Conservation (phyloP, 2,329 filamentous ascomycete species). For the Pestalotiopsis sp. region DNA sequence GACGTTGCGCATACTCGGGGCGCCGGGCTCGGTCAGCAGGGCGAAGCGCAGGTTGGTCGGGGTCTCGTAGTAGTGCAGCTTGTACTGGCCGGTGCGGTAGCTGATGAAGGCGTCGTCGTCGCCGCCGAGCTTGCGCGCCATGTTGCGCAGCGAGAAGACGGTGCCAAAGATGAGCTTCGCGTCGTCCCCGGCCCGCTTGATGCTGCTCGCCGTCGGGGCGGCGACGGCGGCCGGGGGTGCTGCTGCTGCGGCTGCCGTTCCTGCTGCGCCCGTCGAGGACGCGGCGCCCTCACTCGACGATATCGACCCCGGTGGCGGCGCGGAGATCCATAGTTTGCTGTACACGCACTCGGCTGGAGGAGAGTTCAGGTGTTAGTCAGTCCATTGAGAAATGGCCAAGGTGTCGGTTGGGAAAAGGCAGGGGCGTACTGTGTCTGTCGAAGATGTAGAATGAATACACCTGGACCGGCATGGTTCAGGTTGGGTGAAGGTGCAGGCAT, state of each 20-base stretch:
- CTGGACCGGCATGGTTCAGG: slow-evolving; percentile 65
- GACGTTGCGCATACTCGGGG: slow-evolving; percentile 89
- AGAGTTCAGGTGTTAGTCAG: slow-evolving; percentile 9
- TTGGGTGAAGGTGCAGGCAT: slow-evolving; percentile 9
- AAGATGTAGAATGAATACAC: slow-evolving; percentile 99
- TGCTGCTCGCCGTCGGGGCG: slow-evolving; percentile 22
- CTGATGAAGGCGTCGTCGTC: slow-evolving; percentile 94
- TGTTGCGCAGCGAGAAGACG: slow-evolving; percentile 93
- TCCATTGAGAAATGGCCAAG: slow-evolving; percentile 11
- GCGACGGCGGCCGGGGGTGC: slow-evolving; percentile 11
- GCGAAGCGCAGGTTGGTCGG: slow-evolving; percentile 95
- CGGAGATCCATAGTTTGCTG: slow-evolving; percentile 78
- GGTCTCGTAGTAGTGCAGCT: slow-evolving; percentile 98
- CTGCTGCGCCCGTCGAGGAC: slow-evolving; percentile 32
- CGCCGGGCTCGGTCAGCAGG: slow-evolving; percentile 89
- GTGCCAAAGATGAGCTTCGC: slow-evolving; percentile 97
- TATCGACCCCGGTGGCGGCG: slow-evolving; percentile 42
- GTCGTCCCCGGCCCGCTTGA: slow-evolving; percentile 65
- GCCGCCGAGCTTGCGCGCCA: slow-evolving; percentile 93
- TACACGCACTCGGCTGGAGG: slow-evolving; percentile 92
- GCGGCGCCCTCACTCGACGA: slow-evolving; percentile 34
- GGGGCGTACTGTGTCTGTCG: slow-evolving; percentile 84
- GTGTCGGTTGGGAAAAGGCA: slow-evolving; percentile 4
- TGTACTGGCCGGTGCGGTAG: slow-evolving; percentile 93
- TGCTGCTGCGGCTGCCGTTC: neutral